Base-by-base conservation (phyloP, 2,329 filamentous ascomycete genomes). In the Aspergillus glaucus region DNA sequence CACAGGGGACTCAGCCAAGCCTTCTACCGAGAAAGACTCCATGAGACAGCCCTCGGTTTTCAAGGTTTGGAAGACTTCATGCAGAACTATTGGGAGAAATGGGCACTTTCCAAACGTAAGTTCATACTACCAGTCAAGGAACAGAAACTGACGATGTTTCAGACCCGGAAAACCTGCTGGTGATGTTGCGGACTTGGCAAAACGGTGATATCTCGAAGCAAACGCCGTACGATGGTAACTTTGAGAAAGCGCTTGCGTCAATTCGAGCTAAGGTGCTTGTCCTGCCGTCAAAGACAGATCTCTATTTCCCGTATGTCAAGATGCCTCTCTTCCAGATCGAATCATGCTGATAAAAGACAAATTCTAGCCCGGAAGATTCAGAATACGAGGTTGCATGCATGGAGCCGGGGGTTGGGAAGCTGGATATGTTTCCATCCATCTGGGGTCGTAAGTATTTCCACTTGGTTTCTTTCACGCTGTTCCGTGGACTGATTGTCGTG, bases 181-280 rank as follows among this genome's bases (percentile, higher is more conserved):
- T 79, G 1, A 89, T 90, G 87, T 71, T 89, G 3, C 78, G 85
- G 30, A 90, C 86, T 0, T 93, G 88, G 88, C 87, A 92, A 64
- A 76, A 79, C 4, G 87, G 79, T 1, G 86, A 92, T 58, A 78
- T 81, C 44, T 87, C 85, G 3, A 68, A 79, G 4, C 85, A 89
- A 59, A 75, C 82, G 47, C 83, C 81, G 3, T 90, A 87, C 54
- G 77, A 84, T 50, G 82, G 80, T 1, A 70, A 86, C 53, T 85
- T 89, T 54, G 76, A 78, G 50, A 76, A 77, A 46, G 82, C 85
- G 0, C 77, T 92, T 79, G 73, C 75, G 43, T 77, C 74, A 2
- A 89, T 92, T 65, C 86, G 85, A 62, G 84, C 86, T 1, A 87
- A 82, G 58, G 82, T 80, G 0, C 68, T 92, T 39, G 84, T 92